These are phyloP conservation scores for Didymella exigua DNA, from an alignment of 2,329 filamentous ascomycete genomes.

Conservation along the genomic window DNA sequence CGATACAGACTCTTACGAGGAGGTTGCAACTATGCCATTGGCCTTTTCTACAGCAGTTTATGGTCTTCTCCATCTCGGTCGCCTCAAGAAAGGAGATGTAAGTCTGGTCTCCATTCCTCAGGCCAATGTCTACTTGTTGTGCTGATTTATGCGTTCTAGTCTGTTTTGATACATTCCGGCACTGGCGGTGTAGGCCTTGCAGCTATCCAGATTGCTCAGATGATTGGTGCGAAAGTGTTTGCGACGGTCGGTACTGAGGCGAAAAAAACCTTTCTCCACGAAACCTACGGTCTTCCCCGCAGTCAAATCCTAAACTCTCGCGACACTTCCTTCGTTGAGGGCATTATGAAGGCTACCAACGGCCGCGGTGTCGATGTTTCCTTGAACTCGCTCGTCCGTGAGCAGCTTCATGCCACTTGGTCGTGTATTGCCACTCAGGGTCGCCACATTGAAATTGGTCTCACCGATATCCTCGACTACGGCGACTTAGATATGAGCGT, in stretches of 20 bases:
- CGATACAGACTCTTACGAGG: neutral
- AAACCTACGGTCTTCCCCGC: neutral
- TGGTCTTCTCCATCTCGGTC: neutral
- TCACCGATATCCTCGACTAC: neutral
- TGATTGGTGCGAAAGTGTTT: neutral
- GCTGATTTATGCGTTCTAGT: neutral
- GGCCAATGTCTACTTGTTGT: neutral
- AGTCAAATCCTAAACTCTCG: neutral
- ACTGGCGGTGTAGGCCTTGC: neutral
- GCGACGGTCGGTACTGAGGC: neutral
- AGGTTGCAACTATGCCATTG: neutral
- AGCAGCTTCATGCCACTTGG: neutral
- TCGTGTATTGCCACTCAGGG: neutral
- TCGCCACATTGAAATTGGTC: neutral
- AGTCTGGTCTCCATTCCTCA: neutral
- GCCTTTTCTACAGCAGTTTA: neutral
- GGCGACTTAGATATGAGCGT: neutral
- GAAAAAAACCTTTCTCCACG: neutral
- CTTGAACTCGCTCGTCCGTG: neutral
- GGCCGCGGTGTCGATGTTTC: neutral
- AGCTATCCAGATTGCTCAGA: neutral
- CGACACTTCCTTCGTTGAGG: neutral
- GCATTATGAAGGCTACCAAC: neutral
- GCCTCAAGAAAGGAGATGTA: neutral
- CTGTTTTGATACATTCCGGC: neutral